A percentile compares a stretch with the other conserved stretches of the same genome.
Conservation (phyloP, 108 stramenopile genomes). For the Fistulifera solaris region DNA sequence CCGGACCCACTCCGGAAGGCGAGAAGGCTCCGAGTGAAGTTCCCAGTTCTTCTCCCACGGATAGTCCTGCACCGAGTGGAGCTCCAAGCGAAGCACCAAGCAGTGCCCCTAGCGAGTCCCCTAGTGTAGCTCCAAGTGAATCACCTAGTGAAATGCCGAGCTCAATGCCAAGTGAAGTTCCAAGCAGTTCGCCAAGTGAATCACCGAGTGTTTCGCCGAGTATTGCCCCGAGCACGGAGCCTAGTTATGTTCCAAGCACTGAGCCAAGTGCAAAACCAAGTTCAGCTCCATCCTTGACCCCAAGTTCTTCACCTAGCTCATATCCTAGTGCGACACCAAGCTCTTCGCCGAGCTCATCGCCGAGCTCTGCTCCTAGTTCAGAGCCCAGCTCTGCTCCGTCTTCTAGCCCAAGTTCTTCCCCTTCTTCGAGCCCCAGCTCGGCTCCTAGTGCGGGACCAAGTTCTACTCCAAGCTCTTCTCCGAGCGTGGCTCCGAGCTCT, state of each 20-base stretch:
- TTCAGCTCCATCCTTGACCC: background rate
- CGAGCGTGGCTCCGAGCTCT: conserved; percentile 1
- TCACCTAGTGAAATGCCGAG: conserved; percentile 4
- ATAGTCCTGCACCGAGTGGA: background rate
- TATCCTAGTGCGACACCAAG: conserved; percentile 1
- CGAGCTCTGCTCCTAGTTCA: background rate
- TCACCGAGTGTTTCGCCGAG: conserved; percentile 8
- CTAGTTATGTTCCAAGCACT: background rate
- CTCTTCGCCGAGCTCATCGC: background rate
- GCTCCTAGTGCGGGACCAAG: conserved; percentile 1
- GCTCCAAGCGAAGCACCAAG: conserved; percentile 2
- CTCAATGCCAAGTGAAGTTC: conserved; percentile 2
- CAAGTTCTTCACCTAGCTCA: background rate
- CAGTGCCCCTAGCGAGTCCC: conserved; percentile 2
- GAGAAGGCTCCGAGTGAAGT: no score
- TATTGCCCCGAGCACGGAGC: conserved; percentile 1
- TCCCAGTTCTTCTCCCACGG: no score
- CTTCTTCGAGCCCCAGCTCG: conserved; percentile 2
- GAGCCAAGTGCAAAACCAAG: conserved; percentile 2
- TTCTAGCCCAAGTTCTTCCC: background rate
- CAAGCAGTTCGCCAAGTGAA: conserved; percentile 1
- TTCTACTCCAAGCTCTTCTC: background rate
- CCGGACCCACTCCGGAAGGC: background rate
- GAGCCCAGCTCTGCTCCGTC: background rate
- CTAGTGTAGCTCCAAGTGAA: background rate